These are phyloP conservation scores for Fraxinus latifolia DNA, from an alignment of 305 asterid genomes.

Conservation along the genomic window DNA sequence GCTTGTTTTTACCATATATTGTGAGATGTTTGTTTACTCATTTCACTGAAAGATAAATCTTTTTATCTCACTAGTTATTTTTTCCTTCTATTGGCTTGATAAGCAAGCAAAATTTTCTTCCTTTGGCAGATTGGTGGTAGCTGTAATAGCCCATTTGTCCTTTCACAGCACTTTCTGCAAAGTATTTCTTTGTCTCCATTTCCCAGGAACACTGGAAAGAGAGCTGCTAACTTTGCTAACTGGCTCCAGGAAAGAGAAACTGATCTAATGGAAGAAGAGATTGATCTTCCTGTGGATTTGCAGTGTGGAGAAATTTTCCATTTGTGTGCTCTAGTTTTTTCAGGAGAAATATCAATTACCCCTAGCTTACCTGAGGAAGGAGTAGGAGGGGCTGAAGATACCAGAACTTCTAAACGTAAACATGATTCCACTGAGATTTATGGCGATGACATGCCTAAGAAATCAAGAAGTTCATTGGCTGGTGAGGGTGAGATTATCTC, in stretches of 20 bases:
- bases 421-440: slow-evolving; percentile 41
- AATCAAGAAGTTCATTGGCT: slow-evolving; percentile 46
- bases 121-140: slow-evolving; percentile 80
- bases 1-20: slow-evolving; percentile 5
- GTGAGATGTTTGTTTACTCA: slow-evolving; percentile 16
- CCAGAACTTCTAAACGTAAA: slow-evolving; percentile 65
- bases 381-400: slow-evolving; percentile 93
- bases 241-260: slow-evolving; percentile 80
- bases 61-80: slow-evolving; percentile 15
- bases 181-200: slow-evolving; percentile 58
- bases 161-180: slow-evolving; percentile 77
- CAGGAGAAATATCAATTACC: slow-evolving; percentile 60
- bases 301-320: slow-evolving; percentile 85
- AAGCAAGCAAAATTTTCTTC: slow-evolving; percentile 20
- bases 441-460: slow-evolving; percentile 50
- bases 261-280: slow-evolving; percentile 65
- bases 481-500: slow-evolving; percentile 70
- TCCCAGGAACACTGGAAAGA: slow-evolving; percentile 75
- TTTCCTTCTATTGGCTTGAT: slow-evolving; percentile 20
- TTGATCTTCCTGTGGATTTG: slow-evolving; percentile 64
- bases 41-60: neutral
- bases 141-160: slow-evolving; percentile 57
- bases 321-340: slow-evolving; percentile 66
- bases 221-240: slow-evolving; percentile 61
- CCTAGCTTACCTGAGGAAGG: slow-evolving; percentile 80